phyloP scores from a whole-genome alignment of 768 basidiomycete genomes.

The Lactarius evosmus region DNA sequence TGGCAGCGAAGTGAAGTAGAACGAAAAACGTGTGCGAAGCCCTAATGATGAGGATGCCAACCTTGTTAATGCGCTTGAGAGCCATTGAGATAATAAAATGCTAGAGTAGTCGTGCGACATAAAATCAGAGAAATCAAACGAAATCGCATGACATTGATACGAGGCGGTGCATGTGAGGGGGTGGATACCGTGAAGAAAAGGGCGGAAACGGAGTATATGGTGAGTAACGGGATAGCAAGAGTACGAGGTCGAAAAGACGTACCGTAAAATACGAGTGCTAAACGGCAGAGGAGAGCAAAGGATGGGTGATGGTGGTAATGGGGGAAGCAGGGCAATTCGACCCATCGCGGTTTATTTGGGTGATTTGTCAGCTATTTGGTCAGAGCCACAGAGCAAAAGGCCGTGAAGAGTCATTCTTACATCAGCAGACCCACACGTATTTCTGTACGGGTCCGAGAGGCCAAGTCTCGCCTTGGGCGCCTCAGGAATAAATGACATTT shows the following conservation, averaged over 20 bases:
- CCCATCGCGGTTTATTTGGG: conserved; percentile 37
- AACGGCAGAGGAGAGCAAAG: conserved; percentile 32
- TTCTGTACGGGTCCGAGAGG: too few relatives aligned
- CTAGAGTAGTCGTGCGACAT: conserved; percentile 19
- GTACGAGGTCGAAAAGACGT: conserved; percentile 8
- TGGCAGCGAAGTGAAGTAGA: not conserved
- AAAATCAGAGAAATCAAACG: conserved; percentile 40
- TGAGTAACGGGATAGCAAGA: conserved; percentile 15
- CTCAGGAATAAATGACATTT: too few relatives aligned
- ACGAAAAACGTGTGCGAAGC: not conserved
- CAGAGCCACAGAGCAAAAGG: conserved; percentile 20
- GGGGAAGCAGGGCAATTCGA: conserved; percentile 27
- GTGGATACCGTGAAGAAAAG: not conserved
- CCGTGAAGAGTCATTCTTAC: not conserved
- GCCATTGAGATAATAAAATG: conserved; percentile 57
- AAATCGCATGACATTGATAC: conserved; percentile 35
- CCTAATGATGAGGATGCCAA: conserved; percentile 35
- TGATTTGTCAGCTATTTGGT: conserved; percentile 41
- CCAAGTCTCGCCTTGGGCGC: not conserved
- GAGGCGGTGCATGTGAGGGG: conserved; percentile 12
- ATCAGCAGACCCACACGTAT: not conserved
- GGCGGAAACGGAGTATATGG: not conserved
- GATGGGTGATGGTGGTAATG: conserved; percentile 29
- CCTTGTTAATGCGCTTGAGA: conserved; percentile 99
- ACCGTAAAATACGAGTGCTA: conserved; percentile 34